Base-by-base conservation (phyloP, 768 basidiomycete species). In the Amanita phalloides region DNA sequence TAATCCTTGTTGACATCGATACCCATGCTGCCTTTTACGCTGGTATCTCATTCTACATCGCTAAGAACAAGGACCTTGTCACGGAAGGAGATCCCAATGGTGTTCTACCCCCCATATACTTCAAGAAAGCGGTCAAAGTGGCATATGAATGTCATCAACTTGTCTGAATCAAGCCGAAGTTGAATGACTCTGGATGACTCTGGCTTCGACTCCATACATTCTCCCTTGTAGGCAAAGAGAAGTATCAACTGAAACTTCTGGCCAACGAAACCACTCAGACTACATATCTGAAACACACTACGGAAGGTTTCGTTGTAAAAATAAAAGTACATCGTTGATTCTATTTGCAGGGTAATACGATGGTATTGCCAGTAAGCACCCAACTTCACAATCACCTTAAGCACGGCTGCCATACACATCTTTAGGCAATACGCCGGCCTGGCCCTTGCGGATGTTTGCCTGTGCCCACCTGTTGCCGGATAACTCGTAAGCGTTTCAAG, bases 381-480 rank as follows among this genome's bases (percentile, higher is more conserved):
- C 6, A 17, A 21, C 20, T 21, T 48, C 33, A 32, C 17, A n/a
- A 30, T 44, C 25, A 39, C 6, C 13, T 28, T 65, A 80, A 45
- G 75, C 68, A 26, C 84, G 79, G 58, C 70, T 72, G 33, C 83
- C 81, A 63, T 94, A 92, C 32, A 91, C 90, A 60, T 91, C 88
- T 60, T 84, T 73, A 52, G 86, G 75, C 3, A 73, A 64, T 53
- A 90, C 86, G 45, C 91, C 87, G 43, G 77, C 79, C 60, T 90
- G 87, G 6, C 90, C 90, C 65, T 86, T 89, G 64, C 82, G 81
- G 60, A 84, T 78, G 70, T 91, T 90, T 51, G 88, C 82, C 59
- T 90, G 84, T 3, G 87, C 90, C 90, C 90, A 92, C 62, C 88
- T 90, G 49, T 10, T 49, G 50, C 6, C 28, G 48, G 8, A 45